These are phyloP conservation scores for Fraxinus floribunda DNA, from an alignment of 305 asterid genomes.

Conservation along the genomic window DNA sequence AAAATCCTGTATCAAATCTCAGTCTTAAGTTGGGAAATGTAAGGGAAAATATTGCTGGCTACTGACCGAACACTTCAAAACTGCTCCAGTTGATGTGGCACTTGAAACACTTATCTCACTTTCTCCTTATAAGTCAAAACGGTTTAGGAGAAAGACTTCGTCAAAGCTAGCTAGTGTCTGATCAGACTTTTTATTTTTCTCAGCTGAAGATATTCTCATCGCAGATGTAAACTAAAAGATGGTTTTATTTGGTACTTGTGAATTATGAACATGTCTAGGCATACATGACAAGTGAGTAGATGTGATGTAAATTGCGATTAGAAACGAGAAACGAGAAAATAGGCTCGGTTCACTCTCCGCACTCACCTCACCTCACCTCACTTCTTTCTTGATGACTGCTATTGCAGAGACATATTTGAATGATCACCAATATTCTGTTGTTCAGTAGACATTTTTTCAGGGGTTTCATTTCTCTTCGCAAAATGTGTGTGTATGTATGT, in stretches of 20 bases:
- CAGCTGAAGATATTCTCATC: too few species aligned
- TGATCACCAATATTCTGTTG: constrained; percentile 21
- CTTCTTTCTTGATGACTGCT: constrained; percentile 80
- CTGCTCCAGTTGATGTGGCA: not conserved
- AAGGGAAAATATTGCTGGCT: not conserved
- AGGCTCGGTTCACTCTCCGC: constrained; percentile 66
- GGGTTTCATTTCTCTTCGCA: not conserved
- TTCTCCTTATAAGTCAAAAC: not conserved
- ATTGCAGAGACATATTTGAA: constrained; percentile 56
- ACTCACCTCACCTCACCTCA: constrained; percentile 34
- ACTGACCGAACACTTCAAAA: not conserved
- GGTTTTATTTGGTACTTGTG: not conserved
- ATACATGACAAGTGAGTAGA: not conserved
- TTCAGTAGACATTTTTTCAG: not conserved
- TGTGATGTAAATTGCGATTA: constrained; percentile 20
- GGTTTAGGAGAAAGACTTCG: not conserved
- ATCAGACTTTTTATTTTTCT: too few species aligned
- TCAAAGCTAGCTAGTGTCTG: not conserved
- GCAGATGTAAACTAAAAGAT: too few species aligned
- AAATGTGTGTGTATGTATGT: not conserved
- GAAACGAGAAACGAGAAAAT: constrained; percentile 44
- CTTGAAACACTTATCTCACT: not conserved
- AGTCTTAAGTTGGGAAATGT: not conserved
- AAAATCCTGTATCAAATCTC: not conserved
- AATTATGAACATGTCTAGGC: not conserved